A percentile compares a stretch with the other conserved stretches of the same genome.
These are phyloP conservation scores for Suillus discolor DNA, from an alignment of 768 basidiomycete species.

Conservation along the genomic window DNA sequence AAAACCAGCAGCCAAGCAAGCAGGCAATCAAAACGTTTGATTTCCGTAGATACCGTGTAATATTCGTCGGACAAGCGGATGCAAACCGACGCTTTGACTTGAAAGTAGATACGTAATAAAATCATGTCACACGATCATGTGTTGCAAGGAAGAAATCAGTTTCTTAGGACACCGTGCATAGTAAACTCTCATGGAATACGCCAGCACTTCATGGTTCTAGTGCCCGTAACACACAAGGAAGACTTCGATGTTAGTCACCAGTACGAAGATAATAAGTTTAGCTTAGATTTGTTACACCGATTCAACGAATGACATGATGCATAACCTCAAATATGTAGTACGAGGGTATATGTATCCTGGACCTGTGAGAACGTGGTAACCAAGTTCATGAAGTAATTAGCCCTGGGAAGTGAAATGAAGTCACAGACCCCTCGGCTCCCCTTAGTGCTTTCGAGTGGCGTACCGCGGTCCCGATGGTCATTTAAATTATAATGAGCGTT, in stretches of 20 bases:
- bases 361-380: constrained; percentile 8
- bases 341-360: background rate
- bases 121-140: constrained; percentile 3
- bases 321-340: background rate
- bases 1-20: background rate
- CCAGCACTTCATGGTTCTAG: too few relatives aligned
- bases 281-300: too few relatives aligned
- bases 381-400: background rate
- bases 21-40: constrained; percentile 5
- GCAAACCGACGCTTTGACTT: constrained; percentile 7
- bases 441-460: background rate
- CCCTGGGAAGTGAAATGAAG: background rate
- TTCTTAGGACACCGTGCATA: background rate
- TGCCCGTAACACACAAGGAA: background rate
- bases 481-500: background rate
- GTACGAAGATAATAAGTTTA: too few relatives aligned
- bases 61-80: constrained; percentile 4
- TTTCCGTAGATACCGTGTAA: constrained; percentile 17
- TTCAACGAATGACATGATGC: background rate
- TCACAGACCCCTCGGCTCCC: background rate
- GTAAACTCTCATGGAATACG: background rate
- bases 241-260: background rate
- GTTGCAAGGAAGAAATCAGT: background rate
- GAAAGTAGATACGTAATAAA: constrained; percentile 4
- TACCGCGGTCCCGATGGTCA: background rate